phyloP scores from a whole-genome alignment of 176 grass and related monocot species.

The Musa beccarii region DNA sequence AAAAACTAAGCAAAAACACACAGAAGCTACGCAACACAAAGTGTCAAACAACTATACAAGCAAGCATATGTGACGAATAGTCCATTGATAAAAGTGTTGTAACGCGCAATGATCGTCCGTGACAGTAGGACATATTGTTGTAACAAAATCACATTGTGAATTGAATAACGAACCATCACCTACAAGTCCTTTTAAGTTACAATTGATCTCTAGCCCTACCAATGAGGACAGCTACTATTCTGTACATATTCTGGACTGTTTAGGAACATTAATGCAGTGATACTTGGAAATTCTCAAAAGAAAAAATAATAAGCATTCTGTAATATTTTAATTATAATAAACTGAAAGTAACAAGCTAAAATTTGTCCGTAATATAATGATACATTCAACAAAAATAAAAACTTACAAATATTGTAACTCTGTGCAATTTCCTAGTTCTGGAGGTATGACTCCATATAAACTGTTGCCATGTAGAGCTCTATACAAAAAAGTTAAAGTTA shows the following conservation, averaged over 20 bases:
- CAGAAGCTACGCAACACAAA: too few relatives aligned
- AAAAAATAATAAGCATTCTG: neutral
- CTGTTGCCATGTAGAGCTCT: conserved; percentile 93
- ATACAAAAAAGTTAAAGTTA: neutral
- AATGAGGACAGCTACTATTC: too few relatives aligned
- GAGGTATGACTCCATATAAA: conserved; percentile 86
- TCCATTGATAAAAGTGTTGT: too few relatives aligned
- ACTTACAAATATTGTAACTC: conserved; percentile 77
- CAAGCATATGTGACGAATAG: too few relatives aligned
- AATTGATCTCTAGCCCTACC: too few relatives aligned
- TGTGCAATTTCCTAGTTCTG: conserved; percentile 85
- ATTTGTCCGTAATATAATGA: conserved; percentile 3
- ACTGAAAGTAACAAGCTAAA: conserved; percentile 3
- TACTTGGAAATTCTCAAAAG: neutral
- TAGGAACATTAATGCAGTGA: neutral
- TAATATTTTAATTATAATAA: neutral
- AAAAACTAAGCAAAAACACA: too few relatives aligned
- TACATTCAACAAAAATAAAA: conserved; percentile 4
- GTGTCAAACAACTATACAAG: too few relatives aligned
- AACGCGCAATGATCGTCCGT: too few relatives aligned
- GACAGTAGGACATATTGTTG: too few relatives aligned
- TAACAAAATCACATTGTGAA: too few relatives aligned
- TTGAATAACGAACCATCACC: too few relatives aligned
- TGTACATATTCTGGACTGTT: neutral
- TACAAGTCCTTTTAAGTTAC: too few relatives aligned